phyloP scores from a whole-genome alignment of 2,329 filamentous ascomycete genomes.

The Exutisphaerella laricina region DNA sequence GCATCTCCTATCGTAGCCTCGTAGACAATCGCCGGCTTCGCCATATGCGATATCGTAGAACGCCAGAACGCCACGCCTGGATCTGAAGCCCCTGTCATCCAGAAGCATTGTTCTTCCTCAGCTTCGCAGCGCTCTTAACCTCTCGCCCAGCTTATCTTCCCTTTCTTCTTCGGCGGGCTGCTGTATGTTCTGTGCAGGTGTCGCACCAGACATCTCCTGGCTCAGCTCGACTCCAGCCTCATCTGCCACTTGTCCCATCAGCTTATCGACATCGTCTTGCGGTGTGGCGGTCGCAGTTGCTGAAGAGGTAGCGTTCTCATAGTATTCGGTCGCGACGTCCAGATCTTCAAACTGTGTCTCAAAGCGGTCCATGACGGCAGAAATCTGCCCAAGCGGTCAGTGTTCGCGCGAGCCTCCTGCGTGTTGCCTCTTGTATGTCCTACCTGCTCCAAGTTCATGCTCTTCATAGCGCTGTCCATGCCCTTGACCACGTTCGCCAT shows the following conservation, averaged over 20 bases:
- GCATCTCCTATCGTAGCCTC: not conserved
- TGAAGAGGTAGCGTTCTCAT: constrained; percentile 77
- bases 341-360: constrained; percentile 53
- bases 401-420: not conserved
- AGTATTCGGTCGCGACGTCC: constrained; percentile 58
- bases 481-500: constrained; percentile 59
- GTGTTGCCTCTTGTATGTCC: constrained; percentile 8
- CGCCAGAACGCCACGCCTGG: constrained; percentile 2
- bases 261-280: constrained; percentile 79
- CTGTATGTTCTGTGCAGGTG: constrained; percentile 49
- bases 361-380: constrained; percentile 61
- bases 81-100: not conserved
- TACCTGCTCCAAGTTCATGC: constrained; percentile 59
- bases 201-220: constrained; percentile 62
- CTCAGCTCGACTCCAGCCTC: constrained; percentile 79
- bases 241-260: constrained; percentile 80
- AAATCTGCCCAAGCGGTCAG: constrained; percentile 44
- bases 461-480: constrained; percentile 59
- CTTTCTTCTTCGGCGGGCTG: constrained; percentile 64
- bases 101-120: constrained; percentile 12
- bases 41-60: not conserved
- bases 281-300: constrained; percentile 68
- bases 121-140: constrained; percentile 51
- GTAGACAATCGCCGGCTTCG: not conserved
- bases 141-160: constrained; percentile 65